Conservation (phyloP, 2,329 filamentous ascomycete genomes). For the Pseudomassariella vexata region DNA sequence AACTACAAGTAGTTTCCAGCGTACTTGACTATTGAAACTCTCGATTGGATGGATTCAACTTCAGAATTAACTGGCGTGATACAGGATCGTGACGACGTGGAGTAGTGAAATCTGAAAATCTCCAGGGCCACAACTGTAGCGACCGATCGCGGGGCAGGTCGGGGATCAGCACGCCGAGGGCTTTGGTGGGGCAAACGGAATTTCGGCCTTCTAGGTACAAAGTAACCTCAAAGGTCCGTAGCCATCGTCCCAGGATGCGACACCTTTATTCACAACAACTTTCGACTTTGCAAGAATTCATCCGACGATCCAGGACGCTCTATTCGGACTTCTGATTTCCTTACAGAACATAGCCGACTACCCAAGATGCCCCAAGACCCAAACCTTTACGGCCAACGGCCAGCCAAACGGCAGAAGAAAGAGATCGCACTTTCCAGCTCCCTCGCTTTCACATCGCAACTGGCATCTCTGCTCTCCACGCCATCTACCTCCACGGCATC, state of each 20-base stretch:
- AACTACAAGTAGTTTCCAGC: too few relatives aligned
- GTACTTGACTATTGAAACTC: too few relatives aligned
- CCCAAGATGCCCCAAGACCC: constrained; percentile 57
- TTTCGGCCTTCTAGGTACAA: too few relatives aligned
- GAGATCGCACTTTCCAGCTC: constrained; percentile 66
- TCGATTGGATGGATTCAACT: too few relatives aligned
- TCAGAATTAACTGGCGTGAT: constrained; percentile 3
- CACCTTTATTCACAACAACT: too few relatives aligned
- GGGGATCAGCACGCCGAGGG: constrained; percentile 2
- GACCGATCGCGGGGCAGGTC: constrained; percentile 24
- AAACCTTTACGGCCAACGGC: constrained; percentile 70
- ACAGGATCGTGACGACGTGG: constrained; percentile 9
- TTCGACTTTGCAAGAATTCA: too few relatives aligned
- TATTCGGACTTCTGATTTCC: too few relatives aligned
- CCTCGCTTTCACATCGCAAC: constrained; percentile 82
- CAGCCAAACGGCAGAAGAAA: constrained; percentile 62
- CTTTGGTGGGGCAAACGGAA: constrained; percentile 2
- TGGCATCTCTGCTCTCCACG: constrained; percentile 71
- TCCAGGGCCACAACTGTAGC: constrained; percentile 4
- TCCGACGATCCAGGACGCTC: too few relatives aligned
- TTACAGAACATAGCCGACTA: too few relatives aligned
- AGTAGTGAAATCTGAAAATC: too few relatives aligned
- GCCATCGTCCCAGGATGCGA: too few relatives aligned
- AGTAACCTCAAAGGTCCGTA: too few relatives aligned
- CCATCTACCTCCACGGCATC: constrained; percentile 34